A percentile compares a stretch with the other conserved stretches of the same genome.
phyloP scores from a whole-genome alignment of 106 monocot species.

The Platanthera guangdongensis region DNA sequence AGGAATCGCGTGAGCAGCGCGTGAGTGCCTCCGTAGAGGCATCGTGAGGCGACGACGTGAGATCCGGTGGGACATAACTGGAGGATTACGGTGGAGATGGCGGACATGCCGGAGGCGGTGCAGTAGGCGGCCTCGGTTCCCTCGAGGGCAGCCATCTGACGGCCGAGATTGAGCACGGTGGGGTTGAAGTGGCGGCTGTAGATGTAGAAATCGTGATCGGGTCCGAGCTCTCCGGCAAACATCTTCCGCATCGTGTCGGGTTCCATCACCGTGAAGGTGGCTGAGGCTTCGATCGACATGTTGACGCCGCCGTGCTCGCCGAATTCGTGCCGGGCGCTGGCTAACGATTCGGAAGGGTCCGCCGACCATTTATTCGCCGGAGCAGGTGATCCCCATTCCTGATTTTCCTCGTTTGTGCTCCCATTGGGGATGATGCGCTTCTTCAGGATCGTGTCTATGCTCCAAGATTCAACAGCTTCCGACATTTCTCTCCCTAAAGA shows the following conservation, averaged over 20 bases:
- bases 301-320: conserved; percentile 99
- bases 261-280: conserved; percentile 98
- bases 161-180: conserved; percentile 76
- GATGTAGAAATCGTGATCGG: conserved; percentile 84
- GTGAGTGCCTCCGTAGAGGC: conserved; percentile 95
- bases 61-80: conserved; percentile 67
- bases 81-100: conserved; percentile 70
- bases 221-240: conserved; percentile 90
- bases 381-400: not conserved
- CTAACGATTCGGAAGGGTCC: conserved; percentile 68
- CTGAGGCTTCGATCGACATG: conserved; percentile 99
- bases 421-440: not conserved
- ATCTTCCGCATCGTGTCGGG: conserved; percentile 78
- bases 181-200: conserved; percentile 98
- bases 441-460: not conserved
- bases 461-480: conserved; percentile 2
- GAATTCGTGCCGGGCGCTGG: conserved; percentile 85
- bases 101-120: conserved; percentile 94
- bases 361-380: conserved; percentile 4
- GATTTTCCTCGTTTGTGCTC: not conserved
- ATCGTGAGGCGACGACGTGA: conserved; percentile 77
- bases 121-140: conserved; percentile 96
- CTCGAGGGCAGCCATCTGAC: conserved; percentile 94
- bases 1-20: conserved; percentile 62
- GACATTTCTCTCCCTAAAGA: not conserved